Percentiles rank a stretch among this genome's conserved stretches.
These are phyloP conservation scores for Rhodotorula taiwanensis DNA, from an alignment of 768 basidiomycete genomes.

Conservation along the genomic window DNA sequence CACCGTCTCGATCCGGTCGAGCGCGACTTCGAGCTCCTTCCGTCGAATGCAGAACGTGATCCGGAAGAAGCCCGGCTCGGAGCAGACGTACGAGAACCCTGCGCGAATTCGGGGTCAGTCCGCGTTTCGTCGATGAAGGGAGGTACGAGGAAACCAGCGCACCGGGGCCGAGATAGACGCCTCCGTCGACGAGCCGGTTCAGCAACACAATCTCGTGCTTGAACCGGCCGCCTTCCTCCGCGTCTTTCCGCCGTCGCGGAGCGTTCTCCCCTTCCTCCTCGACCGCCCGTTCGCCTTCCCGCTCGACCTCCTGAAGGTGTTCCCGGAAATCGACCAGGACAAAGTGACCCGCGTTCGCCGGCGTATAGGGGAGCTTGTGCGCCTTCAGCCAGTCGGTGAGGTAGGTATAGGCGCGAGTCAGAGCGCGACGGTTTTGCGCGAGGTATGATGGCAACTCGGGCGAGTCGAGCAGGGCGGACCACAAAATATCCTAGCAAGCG, in stretches of 20 bases:
- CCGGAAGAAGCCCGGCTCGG: conserved; percentile 16
- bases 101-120: neutral
- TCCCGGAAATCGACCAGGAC: conserved; percentile 18
- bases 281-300: neutral
- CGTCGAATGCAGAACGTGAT: conserved; percentile 20
- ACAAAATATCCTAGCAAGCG: conserved; percentile 12
- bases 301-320: neutral
- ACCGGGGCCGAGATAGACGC: conserved; percentile 20
- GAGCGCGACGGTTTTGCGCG: conserved; percentile 1
- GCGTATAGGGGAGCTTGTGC: conserved; percentile 13
- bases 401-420: conserved; percentile 10
- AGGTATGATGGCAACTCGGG: conserved; percentile 16
- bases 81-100: conserved; percentile 23
- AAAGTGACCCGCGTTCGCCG: conserved; percentile 22
- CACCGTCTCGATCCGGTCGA: conserved; percentile 13
- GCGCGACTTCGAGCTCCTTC: conserved; percentile 7
- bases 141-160: neutral
- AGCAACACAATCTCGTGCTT: conserved; percentile 8
- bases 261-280: neutral
- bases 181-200: conserved; percentile 16
- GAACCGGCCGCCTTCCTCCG: neutral
- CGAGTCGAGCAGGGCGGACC: conserved; percentile 23
- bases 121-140: neutral
- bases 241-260: neutral
- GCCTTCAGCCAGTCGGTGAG: conserved; percentile 5